Base-by-base conservation (phyloP, 1,284 basidiomycete species). In the Neotropicomus parvogracilis region DNA sequence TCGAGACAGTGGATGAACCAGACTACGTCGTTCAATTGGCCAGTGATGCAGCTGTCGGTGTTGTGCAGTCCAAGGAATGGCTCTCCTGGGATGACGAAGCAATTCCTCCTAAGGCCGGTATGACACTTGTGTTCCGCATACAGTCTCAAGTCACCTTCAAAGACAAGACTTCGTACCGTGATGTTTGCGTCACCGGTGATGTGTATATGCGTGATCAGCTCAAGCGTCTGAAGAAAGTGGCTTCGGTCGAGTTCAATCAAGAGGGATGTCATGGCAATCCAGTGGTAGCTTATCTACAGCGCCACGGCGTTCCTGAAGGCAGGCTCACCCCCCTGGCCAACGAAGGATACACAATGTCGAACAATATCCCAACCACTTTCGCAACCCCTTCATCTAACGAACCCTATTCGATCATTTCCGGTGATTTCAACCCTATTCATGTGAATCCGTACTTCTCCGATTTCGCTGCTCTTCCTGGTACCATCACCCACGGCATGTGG, bases 401-500 rank as follows among this genome's bases (percentile, higher is more conserved):
- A 71, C 88, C 94, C 4, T 98, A 98, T 75, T 97, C 94, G 6
- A 85, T 88, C 68, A 83, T 95, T 50, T 98, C 95, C 3, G 95
- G 95, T 40, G 97, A 99, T 71, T 98, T 92, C 78, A 98, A 89
- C 59, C 88, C 91, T n/a, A 97, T 99, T 59, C 97, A 99, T 70
- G 78, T 97, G 71, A 98, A 99, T 72, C 97, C 95, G 0, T 98
- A 98, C 78, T 98, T 99, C 75, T 83, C 95, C 24, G 88, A 93
- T 67, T 93, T 91, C 59, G 95, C 95, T 13, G 82, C 86, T 17
- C 83, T 99, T 19, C 95, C 95, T 26, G 90, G 91, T 13, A 98
- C 97, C 16, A 99, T 99, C 66, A 97, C 95, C 6, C 95, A 99
- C 65, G 95, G 95, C 47, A 85, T 99, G 75, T 97, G 93, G 90